phyloP scores from a whole-genome alignment of 257 asterid genomes.

The Misopates orontium region DNA sequence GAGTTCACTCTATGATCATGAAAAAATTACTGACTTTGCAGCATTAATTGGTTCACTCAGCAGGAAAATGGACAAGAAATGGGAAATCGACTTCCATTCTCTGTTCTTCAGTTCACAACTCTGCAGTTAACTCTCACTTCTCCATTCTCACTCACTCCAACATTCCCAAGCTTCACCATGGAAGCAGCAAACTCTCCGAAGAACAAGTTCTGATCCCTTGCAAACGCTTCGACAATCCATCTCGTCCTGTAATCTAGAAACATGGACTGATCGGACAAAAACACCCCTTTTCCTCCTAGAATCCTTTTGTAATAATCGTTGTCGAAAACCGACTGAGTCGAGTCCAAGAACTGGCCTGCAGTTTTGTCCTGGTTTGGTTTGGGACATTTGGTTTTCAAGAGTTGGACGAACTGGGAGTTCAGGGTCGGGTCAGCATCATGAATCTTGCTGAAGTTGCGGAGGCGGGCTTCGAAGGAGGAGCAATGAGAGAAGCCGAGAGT shows the following conservation, averaged over 20 bases:
- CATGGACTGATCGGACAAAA: conserved; percentile 63
- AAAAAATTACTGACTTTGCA: neutral
- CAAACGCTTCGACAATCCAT: conserved; percentile 59
- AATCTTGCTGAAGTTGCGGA: conserved; percentile 55
- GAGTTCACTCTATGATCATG: neutral
- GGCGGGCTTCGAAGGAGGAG: conserved; percentile 70
- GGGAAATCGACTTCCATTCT: neutral
- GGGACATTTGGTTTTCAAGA: conserved; percentile 50
- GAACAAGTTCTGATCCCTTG: conserved; percentile 49
- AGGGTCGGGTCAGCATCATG: conserved; percentile 64
- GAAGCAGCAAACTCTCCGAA: conserved; percentile 56
- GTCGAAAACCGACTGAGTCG: conserved; percentile 58
- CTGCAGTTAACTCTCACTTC: conserved; percentile 66
- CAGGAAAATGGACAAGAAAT: neutral
- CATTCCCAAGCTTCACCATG: conserved; percentile 66
- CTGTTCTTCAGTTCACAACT: conserved; percentile 39
- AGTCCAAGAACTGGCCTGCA: conserved; percentile 67
- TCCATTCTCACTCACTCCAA: conserved; percentile 55
- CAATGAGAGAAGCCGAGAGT: conserved; percentile 82
- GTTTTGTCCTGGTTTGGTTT: conserved; percentile 39
- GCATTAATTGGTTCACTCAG: neutral
- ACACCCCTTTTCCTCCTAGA: conserved; percentile 52
- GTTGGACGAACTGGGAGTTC: conserved; percentile 42
- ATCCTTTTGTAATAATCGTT: conserved; percentile 56
- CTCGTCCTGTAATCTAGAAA: conserved; percentile 49